Percentiles rank a stretch among this genome's conserved stretches.
Conservation (phyloP, 129 eudicot species). For the Lonicera japonica region DNA sequence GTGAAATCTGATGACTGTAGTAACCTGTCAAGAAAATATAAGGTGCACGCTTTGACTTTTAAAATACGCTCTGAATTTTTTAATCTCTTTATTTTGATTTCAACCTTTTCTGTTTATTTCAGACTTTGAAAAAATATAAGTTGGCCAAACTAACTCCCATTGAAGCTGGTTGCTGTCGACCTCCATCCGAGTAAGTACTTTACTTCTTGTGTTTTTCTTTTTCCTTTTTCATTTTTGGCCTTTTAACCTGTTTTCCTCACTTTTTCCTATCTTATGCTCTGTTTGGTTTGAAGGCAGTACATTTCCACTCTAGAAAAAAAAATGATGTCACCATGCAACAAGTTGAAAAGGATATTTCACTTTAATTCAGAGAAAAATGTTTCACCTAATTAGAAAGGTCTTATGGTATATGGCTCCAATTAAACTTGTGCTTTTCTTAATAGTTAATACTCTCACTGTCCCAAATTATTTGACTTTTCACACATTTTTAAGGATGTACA, state of each 20-base stretch:
- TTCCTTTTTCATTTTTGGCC: neutral
- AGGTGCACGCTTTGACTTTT: constrained; percentile 25
- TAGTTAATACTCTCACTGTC: too few species aligned
- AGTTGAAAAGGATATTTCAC: too few species aligned
- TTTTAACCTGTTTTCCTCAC: neutral
- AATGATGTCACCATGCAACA: too few species aligned
- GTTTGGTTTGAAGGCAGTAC: neutral
- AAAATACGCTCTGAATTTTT: neutral
- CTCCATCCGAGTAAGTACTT: constrained; percentile 73
- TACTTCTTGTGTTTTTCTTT: neutral
- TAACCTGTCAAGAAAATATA: constrained; percentile 58
- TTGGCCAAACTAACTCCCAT: constrained; percentile 66
- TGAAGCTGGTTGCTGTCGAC: constrained; percentile 93
- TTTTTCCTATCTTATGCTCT: neutral
- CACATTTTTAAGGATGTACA: too few species aligned
- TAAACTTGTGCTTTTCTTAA: too few species aligned
- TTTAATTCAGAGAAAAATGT: too few species aligned
- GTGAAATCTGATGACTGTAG: constrained; percentile 67
- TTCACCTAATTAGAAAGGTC: too few species aligned
- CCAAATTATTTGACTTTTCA: too few species aligned
- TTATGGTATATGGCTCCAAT: neutral
- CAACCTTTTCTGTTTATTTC: constrained; percentile 16
- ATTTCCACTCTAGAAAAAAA: too few species aligned
- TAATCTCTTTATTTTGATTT: neutral
- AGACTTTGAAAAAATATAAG: constrained; percentile 67